Evolutionary conservation across 148 eudicot genomes (phyloP), one percentile per base, ranked within the genome.

Genomic region (Linanthus parryae): DNA sequence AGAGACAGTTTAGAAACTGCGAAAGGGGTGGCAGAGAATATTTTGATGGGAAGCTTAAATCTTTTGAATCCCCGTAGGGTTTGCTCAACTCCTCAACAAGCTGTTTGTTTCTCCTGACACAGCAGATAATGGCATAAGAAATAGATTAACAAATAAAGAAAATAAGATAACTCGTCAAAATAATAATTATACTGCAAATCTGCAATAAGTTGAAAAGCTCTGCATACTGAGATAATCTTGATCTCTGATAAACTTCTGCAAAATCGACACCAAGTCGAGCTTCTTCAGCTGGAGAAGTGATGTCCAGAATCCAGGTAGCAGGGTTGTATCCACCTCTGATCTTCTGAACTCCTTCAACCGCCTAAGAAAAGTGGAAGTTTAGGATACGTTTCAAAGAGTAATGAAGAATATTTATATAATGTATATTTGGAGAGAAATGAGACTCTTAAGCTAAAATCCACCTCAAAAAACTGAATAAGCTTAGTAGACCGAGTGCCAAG

Each of bases 261-360:
- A 83, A 80, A 48, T 83, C 79, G 1, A 80, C 40, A 27, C 77
- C 83, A 24, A 83, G 68, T 26, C 72, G 86, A 52, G 41, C 62
- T 80, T 80, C 91, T 74, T 77, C 91, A 57, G 83, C 61, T 33
- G 83, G 67, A 66, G 81, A 79, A 55, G 91, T 74, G 52, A 79
- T 57, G 47, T 83, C 91, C 42, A 83, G 74, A 51, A 83, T 72
- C 91, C 91, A 83, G n/a, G 91, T 73, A 58, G 91, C 91, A 40
- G 91, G 91, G 58, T 83, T 83, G 52, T 59, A 72, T 4, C 86
- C 86, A 42, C 73, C 61, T 57, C 66, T 72, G 60, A 80, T 74
- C 27, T 59, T 72, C 3, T 72, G 71, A 26, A 80, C 83, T 62
- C 81, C 86, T 70, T 66, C 42, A 57, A 83, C 65, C n/a, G 76